Conservation (phyloP, 495 filamentous ascomycete species). For the Talaromyces ruber region DNA sequence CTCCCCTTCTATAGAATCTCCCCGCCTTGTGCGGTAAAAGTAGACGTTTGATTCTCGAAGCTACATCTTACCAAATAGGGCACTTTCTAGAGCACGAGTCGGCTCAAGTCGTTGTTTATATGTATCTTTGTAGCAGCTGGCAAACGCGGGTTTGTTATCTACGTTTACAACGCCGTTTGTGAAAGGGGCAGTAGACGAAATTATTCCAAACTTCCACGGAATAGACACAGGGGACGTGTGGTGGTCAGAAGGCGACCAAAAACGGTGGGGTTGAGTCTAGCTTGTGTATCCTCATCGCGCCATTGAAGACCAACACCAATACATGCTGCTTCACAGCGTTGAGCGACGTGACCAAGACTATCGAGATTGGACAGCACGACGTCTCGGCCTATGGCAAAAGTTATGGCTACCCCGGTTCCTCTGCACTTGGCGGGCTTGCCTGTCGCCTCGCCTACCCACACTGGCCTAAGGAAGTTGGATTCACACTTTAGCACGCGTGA, state of each 20-base stretch:
- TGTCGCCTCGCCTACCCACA: no score
- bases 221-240: not conserved
- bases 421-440: no score
- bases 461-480: no score
- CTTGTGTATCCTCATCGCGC: not conserved
- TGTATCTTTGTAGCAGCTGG: no score
- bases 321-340: not conserved
- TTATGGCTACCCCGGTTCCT: no score
- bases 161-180: not conserved
- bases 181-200: not conserved
- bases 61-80: no score
- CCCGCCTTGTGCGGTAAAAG: no score
- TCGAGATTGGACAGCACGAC: not conserved
- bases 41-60: no score
- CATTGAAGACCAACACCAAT: not conserved
- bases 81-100: no score
- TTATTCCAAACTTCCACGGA: slow-evolving; percentile 5
- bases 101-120: no score
- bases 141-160: no score
- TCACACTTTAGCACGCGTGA: not conserved
- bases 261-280: not conserved
- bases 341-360: not conserved
- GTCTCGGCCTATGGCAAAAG: not conserved
- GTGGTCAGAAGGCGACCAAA: not conserved
- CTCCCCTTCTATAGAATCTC: no score